Percentiles rank a stretch among this genome's conserved stretches.
Conservation (phyloP, 345 rosid species). For the Sisymbrium altissimum region DNA sequence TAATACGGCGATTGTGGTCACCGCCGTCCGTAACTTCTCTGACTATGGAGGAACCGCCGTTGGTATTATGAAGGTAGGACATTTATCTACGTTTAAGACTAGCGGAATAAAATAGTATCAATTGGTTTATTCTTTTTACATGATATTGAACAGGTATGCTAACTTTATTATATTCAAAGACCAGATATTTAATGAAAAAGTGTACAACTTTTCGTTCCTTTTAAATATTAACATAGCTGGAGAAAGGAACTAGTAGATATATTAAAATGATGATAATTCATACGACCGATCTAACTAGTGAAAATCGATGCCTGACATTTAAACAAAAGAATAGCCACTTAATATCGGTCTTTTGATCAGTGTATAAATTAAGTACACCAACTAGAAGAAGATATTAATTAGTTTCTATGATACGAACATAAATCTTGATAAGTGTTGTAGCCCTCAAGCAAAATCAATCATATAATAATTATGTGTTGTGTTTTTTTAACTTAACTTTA, state of each 20-base stretch:
- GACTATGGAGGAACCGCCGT: slow-evolving; percentile 78
- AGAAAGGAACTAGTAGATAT: neutral
- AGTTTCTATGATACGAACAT: neutral
- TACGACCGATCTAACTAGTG: neutral
- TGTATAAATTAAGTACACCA: neutral
- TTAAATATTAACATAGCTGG: neutral
- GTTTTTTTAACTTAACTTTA: neutral
- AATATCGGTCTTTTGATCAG: neutral
- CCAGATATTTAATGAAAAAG: neutral
- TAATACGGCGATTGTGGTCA: slow-evolving; percentile 68
- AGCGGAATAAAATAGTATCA: neutral
- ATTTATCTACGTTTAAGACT: neutral
- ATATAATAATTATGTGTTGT: neutral
- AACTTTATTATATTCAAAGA: neutral
- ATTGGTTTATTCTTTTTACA: neutral
- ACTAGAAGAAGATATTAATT: neutral
- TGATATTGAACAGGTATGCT: neutral
- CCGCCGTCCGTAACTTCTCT: slow-evolving; percentile 66
- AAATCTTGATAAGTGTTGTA: neutral
- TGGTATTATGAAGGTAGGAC: slow-evolving; percentile 76
- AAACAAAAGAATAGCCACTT: neutral
- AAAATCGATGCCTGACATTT: neutral
- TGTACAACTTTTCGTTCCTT: neutral
- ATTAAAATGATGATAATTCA: neutral
- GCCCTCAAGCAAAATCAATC: neutral